Base-by-base conservation (phyloP, 2,329 filamentous ascomycete species). In the Sphaerulina vaccinii region DNA sequence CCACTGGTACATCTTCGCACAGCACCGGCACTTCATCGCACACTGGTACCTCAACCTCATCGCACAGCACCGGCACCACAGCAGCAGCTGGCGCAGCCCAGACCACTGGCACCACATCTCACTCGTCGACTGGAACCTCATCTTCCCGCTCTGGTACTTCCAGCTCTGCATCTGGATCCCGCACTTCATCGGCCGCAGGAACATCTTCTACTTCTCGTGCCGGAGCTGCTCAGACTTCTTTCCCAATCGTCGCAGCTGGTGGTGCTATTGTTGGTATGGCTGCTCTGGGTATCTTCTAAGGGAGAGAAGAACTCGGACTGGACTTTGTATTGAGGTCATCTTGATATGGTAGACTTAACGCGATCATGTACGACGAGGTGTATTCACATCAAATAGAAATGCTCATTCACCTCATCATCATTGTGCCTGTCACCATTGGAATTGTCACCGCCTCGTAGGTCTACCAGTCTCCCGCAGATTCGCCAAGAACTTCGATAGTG, bases 401-500 rank as follows among this genome's bases (percentile, higher is more conserved):
- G n/a, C n/a, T n/a, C n/a, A n/a, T n/a, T n/a, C n/a, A n/a, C n/a
- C n/a, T n/a, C n/a, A n/a, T n/a, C n/a, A n/a, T n/a, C n/a, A n/a
- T n/a, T n/a, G n/a, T n/a, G n/a, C n/a, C n/a, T n/a, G n/a, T n/a
- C n/a, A n/a, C n/a, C n/a, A n/a, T n/a, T n/a, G n/a, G n/a, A n/a
- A n/a, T n/a, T n/a, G n/a, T 41, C 38, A 27, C 19, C 13, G 19
- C 27, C 36, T 47, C 1, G 50, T 27, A n/a, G 50, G 39, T 33
- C 29, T 40, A 10, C 50, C 50, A 33, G 38, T 43, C 13, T 43
- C 38, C n/a, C 50, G 45, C 1, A 52, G 29, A 13, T 37, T 33
- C 9, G 38, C 22, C 11, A 52, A 33, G 23, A 52, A 52, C 15
- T 52, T 48, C 7, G 43, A 37, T 10, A 52, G 33, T 9, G 50